Evolutionary conservation across 352 stramenopile genomes (phyloP), one percentile per base, ranked within the genome.

Genomic region (Phytophthora uliginosa): DNA sequence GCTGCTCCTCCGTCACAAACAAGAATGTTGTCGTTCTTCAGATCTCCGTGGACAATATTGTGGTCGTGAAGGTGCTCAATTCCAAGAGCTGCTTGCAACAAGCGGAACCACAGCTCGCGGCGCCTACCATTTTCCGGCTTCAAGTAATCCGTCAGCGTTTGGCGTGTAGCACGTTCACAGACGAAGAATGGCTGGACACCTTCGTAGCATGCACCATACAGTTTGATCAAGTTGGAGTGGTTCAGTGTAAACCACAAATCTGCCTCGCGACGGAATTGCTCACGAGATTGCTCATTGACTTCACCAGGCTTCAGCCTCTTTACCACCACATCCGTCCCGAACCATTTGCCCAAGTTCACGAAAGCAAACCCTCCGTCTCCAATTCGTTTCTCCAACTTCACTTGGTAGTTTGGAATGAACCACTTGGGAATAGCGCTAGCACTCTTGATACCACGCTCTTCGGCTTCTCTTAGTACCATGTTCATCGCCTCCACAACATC

Each of bases 11-110:
- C 73, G 22, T 69, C 60, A 10, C 69, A 76, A 8, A 81, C 55
- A 10, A 82, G 31, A 28, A 82, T 62, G 38, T 82, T 82, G 51
- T 79, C 56, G 38, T 76, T 75, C 55, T 76, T 76, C 12, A 81
- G 61, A 51, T 81, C 70, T 26, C 74, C 74, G 18, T 81, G 74
- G 9, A 76, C 56, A 17, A 81, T 81, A n/a, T 69, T 72, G 51
- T 74, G 74, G 18, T 68, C 64, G 40, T 81, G 74, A 51, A 81
- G 65, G 61, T 81, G 72, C 52, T 75, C 70, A 31, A 81, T 69
- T 34, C 74, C 74, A 22, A 78, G 60, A 20, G 74, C 70, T 17
- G 74, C 70, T 31, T 81, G 69, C 13, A 78, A 52, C 17, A 81
- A 53, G 47, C 63, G 65, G n/a, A 73, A 78, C 70, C 74, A 81